Conservation (phyloP, 176 grass and related monocot genomes). For the Poa annua region DNA sequence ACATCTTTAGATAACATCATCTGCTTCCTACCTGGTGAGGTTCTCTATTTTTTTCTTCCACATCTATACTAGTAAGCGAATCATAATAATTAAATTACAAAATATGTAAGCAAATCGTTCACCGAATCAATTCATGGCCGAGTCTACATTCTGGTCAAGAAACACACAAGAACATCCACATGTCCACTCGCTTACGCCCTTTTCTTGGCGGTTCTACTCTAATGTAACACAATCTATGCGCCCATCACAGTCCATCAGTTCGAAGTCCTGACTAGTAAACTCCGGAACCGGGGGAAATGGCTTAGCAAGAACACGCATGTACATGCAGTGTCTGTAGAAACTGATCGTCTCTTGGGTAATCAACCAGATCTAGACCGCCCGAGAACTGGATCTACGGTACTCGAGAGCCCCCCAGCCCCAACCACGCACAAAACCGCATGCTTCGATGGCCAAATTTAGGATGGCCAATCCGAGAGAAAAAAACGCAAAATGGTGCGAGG, state of each 20-base stretch:
- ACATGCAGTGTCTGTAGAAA: neutral
- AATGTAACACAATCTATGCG: neutral
- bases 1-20: neutral
- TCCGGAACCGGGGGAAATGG: neutral
- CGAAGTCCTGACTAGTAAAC: neutral
- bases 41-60: neutral
- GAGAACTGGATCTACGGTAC: conserved; percentile 27
- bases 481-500: neutral
- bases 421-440: neutral
- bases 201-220: neutral
- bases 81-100: neutral
- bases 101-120: neutral
- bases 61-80: neutral
- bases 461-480: neutral
- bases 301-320: neutral
- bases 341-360: neutral
- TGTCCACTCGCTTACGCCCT: neutral
- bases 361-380: conserved; percentile 7
- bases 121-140: neutral
- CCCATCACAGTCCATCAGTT: neutral
- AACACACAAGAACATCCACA: conserved; percentile 33
- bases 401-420: neutral
- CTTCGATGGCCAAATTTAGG: conserved; percentile 17
- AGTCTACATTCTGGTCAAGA: conserved; percentile 8
- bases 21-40: neutral